Evolutionary conservation across 78 protist species (phyloP).

Genomic region (Cavenderia fasciculata): DNA sequence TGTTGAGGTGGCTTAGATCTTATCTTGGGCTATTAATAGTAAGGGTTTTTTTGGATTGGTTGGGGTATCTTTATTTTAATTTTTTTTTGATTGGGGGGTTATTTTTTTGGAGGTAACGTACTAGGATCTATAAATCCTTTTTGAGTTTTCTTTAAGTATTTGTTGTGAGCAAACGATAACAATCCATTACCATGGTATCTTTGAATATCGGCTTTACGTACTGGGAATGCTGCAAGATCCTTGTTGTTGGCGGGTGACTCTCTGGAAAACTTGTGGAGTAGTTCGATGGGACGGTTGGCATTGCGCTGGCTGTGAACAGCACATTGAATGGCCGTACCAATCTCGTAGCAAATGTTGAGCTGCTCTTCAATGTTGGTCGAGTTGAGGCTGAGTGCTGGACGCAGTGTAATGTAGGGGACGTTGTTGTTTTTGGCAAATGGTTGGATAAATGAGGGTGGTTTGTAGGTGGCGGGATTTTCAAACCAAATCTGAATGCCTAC

Average conservation of each 20-base stretch:
- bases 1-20: no score
- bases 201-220: constrained; percentile 27
- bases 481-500: constrained; percentile 44
- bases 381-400: constrained; percentile 29
- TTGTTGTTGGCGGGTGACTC: constrained; percentile 1
- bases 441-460: constrained; percentile 33
- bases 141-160: constrained; percentile 20
- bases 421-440: constrained; percentile 18
- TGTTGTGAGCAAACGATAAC: constrained; percentile 22
- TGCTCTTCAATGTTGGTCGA: neutral
- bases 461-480: constrained; percentile 26
- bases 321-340: constrained; percentile 32
- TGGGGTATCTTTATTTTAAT: no score
- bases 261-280: constrained; percentile 21
- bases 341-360: neutral
- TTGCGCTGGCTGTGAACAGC: constrained; percentile 12
- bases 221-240: constrained; percentile 35
- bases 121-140: constrained; percentile 24
- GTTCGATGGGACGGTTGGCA: neutral
- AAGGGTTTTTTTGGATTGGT: no score
- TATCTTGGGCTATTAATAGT: no score
- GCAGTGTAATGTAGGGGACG: constrained; percentile 9
- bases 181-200: constrained; percentile 22
- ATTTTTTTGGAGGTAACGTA: no score
- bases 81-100: no score